These are phyloP conservation scores for Metarhizium guizhouense DNA, from an alignment of 2,329 filamentous ascomycete genomes.

Conservation along the genomic window DNA sequence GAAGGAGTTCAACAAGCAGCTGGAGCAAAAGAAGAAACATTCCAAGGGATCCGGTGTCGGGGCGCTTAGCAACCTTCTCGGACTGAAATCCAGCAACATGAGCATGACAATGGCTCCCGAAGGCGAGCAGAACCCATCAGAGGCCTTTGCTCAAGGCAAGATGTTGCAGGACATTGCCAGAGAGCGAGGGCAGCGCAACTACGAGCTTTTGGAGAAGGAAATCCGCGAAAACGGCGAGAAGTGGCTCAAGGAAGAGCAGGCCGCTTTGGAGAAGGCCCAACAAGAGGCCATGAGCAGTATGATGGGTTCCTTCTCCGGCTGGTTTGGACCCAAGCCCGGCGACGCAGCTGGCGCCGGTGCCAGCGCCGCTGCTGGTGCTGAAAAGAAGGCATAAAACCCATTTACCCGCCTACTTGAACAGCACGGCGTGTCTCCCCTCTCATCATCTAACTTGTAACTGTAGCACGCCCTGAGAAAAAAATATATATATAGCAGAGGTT, in stretches of 20 bases:
- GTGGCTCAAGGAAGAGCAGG: conserved; percentile 91
- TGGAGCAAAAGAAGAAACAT: conserved; percentile 57
- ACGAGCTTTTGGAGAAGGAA: conserved; percentile 80
- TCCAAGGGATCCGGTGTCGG: conserved; percentile 51
- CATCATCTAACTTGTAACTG: not conserved
- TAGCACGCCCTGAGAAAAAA: not conserved
- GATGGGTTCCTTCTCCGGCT: conserved; percentile 59
- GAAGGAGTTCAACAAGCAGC: conserved; percentile 72
- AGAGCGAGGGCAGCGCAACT: conserved; percentile 83
- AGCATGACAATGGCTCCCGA: conserved; percentile 50
- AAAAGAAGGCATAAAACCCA: conserved; percentile 11
- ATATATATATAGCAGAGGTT: too few relatives aligned
- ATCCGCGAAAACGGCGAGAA: conserved; percentile 90
- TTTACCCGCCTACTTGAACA: not conserved
- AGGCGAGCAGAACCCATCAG: conserved; percentile 60
- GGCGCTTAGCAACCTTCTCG: conserved; percentile 62
- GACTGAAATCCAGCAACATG: conserved; percentile 64
- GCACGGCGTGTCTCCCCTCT: not conserved
- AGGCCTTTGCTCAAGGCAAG: conserved; percentile 84
- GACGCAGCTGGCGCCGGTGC: conserved; percentile 1
- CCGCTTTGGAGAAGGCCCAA: conserved; percentile 77
- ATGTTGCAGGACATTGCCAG: conserved; percentile 94
- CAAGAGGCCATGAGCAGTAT: conserved; percentile 89
- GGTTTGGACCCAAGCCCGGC: conserved; percentile 16
- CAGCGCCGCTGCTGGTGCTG: not conserved